Evolutionary conservation across 805 yeast genomes (phyloP), one percentile per base, ranked within the genome.

Genomic region (Debaryomyces prosopidis): DNA sequence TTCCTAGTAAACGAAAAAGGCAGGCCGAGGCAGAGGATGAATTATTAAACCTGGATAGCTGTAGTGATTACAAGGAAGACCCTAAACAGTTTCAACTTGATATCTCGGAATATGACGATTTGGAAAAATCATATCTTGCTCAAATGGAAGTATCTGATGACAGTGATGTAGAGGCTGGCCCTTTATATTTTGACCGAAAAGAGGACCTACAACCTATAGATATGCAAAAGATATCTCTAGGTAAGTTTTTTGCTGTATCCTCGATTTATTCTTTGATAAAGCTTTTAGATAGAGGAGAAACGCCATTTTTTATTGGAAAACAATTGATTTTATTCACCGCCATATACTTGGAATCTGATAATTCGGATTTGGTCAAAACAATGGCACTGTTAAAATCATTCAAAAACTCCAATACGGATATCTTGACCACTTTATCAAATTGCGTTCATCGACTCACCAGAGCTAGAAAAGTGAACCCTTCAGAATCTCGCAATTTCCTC

Each of bases 131-230:
- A 1, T 57, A 61, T 50, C 54, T 60, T 7, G 36, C 44, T 12
- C 73, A 58, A 38, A 62, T 69, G 58, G 63, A 62, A 23, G 60
- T 55, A 16, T 61, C 66, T 15, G 69, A 63, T 39, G 59, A 50
- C 34, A 56, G 55, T 42, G 62, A 58, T 39, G 33, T 47, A 7
- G 60, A 56, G 30, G 47, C 46, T 12, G 37, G 16, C 4, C n/a
- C 26, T 1, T 19, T 39, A 7, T 42, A 33, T 17, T 55, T 64
- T 0, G 66, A 62, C 15, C 2, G n/a, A 14, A 40, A 42, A 12
- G 39, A 36, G 3, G 39, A 35, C 6, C 17, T 36, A 17, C 27
- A 35, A 2, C 39, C 47, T 0, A 23, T 42, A 17, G 37, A 48
- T 15, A 8, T 39, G 5, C 36, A 37, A 6, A 40, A 43, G 14